These are phyloP conservation scores for Fusarium praegraminearum DNA, from an alignment of 2,329 filamentous ascomycete genomes.

Conservation along the genomic window DNA sequence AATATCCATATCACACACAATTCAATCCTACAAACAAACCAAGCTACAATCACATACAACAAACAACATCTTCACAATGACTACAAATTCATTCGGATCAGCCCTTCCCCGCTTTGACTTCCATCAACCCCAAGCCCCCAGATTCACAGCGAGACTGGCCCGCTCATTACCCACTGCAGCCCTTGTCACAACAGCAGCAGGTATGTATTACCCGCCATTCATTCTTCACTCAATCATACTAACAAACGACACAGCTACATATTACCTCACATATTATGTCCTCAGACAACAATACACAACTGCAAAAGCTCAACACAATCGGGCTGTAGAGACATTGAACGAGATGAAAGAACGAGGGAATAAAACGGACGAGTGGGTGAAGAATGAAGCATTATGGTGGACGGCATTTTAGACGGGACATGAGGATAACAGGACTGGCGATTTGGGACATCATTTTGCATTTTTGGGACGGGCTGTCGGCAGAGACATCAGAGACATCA, in stretches of 20 bases:
- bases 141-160: background rate
- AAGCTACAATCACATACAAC: background rate
- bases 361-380: background rate
- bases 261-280: background rate
- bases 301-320: background rate
- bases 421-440: background rate
- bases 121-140: background rate
- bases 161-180: slow-evolving; percentile 7
- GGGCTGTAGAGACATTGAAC: background rate
- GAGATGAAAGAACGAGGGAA: background rate
- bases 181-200: slow-evolving; percentile 10
- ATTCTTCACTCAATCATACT: background rate
- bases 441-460: background rate
- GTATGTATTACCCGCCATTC: accelerated
- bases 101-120: slow-evolving; percentile 5
- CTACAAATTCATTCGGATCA: slow-evolving; percentile 12
- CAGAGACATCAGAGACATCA: accelerated
- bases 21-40: background rate
- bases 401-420: background rate
- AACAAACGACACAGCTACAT: background rate
- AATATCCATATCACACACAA: background rate
- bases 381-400: slow-evolving; percentile 1
- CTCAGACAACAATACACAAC: background rate
- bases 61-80: background rate
- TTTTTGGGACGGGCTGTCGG: background rate